A percentile compares a stretch with the other conserved stretches of the same genome.
phyloP scores from a whole-genome alignment of 164 flowering plant genomes.

The Litsea cubeba region DNA sequence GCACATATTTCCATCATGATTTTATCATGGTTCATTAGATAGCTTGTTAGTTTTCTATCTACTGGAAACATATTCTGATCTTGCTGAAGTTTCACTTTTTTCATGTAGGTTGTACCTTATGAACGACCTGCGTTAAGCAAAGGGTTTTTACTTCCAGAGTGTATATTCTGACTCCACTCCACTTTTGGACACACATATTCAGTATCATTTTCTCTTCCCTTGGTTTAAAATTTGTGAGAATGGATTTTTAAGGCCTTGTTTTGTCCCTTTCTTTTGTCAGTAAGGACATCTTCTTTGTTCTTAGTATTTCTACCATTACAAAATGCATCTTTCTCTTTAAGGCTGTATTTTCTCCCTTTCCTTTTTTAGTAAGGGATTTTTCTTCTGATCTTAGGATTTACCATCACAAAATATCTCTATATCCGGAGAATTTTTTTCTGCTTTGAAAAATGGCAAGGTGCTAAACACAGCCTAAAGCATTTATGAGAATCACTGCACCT shows the following conservation, averaged over 20 bases:
- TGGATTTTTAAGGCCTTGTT: background rate
- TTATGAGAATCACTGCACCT: background rate
- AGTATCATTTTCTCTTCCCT: background rate
- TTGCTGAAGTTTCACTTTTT: background rate
- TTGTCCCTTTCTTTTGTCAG: background rate
- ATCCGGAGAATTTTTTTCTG: background rate
- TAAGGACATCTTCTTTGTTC: background rate
- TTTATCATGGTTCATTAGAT: background rate
- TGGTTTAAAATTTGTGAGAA: background rate
- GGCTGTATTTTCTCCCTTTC: background rate
- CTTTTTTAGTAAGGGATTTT: background rate
- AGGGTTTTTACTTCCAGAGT: conserved; percentile 90
- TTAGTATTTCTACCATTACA: background rate
- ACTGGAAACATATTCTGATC: background rate
- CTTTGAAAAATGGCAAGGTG: background rate
- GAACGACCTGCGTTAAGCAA: conserved; percentile 97
- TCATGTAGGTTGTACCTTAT: conserved; percentile 76
- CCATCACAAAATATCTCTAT: background rate
- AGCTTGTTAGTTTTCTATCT: background rate
- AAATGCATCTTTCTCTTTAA: background rate
- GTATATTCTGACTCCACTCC: conserved; percentile 31
- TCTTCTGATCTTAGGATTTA: no score
- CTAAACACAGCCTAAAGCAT: background rate
- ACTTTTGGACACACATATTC: background rate
- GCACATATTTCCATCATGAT: background rate